phyloP scores from a whole-genome alignment of 148 eudicot species.

The Euryodendron excelsum region DNA sequence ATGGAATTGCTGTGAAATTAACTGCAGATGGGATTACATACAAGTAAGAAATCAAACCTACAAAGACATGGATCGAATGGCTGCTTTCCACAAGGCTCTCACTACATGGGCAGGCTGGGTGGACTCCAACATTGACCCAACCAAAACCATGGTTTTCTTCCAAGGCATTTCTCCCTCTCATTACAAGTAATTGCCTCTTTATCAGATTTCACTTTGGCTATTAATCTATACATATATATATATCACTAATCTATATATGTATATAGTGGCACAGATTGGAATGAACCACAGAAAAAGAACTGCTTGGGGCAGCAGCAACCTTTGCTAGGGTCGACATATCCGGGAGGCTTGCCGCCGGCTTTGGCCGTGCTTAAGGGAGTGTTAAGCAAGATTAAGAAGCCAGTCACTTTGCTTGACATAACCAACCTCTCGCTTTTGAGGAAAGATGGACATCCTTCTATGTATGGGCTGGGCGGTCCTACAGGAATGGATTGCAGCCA shows the following conservation, averaged over 20 bases:
- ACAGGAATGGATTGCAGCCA: constrained; percentile 78
- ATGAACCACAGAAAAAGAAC: constrained; percentile 49
- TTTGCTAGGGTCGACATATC: constrained; percentile 51
- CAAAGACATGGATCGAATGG: constrained; percentile 75
- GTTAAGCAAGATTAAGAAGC: constrained; percentile 52
- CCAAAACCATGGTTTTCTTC: constrained; percentile 65
- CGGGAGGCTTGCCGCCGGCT: constrained; percentile 50
- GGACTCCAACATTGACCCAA: constrained; percentile 61
- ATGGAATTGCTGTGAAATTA: not conserved
- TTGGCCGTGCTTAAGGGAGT: constrained; percentile 61
- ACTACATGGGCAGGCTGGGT: constrained; percentile 87
- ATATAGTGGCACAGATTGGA: constrained; percentile 73
- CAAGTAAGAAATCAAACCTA: constrained; percentile 38
- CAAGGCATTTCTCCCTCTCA: constrained; percentile 98
- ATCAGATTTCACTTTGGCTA: no score
- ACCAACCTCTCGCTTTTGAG: constrained; percentile 63
- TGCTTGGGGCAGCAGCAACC: constrained; percentile 65
- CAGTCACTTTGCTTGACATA: constrained; percentile 68
- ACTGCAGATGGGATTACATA: constrained; percentile 81
- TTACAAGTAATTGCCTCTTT: constrained; percentile 66
- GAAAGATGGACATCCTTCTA: constrained; percentile 81
- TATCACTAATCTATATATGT: not conserved
- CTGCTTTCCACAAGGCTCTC: constrained; percentile 74
- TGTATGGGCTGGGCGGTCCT: constrained; percentile 43
- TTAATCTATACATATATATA: not conserved